These are phyloP conservation scores for Radiomyces spectabilis DNA, from an alignment of 192 early-diverging fungal species.

Conservation along the genomic window DNA sequence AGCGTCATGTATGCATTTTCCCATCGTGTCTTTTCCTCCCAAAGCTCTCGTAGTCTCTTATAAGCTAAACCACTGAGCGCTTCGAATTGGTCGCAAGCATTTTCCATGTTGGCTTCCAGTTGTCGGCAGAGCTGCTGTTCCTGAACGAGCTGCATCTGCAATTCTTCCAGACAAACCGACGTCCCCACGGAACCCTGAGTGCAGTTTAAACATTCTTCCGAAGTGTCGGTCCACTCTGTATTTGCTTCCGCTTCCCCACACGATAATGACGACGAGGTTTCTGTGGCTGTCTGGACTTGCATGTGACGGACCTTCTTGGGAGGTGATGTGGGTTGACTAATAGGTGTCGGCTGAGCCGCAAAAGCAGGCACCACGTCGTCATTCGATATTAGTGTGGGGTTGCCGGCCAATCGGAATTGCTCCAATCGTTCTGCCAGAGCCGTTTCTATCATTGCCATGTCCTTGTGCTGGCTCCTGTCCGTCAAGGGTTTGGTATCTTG, in stretches of 20 bases:
- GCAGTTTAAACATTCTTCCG: too few species aligned
- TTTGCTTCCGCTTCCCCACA: too few species aligned
- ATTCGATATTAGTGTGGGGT: too few species aligned
- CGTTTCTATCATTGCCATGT: conserved; percentile 23
- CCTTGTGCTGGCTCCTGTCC: conserved; percentile 2
- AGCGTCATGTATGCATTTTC: conserved; percentile 26
- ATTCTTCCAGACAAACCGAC: not conserved
- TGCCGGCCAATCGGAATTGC: not conserved
- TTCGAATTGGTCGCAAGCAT: conserved; percentile 42
- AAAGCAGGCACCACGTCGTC: conserved; percentile 11
- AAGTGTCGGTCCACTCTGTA: too few species aligned
- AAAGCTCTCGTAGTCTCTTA: conserved; percentile 43
- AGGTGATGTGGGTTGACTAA: too few species aligned
- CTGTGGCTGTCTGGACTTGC: conserved; percentile 29
- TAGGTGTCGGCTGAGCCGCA: conserved; percentile 19
- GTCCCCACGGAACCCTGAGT: not conserved
- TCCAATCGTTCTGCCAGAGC: conserved; percentile 20
- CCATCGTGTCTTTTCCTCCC: conserved; percentile 32
- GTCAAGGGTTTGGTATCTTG: conserved; percentile 1
- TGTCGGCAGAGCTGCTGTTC: conserved; percentile 21
- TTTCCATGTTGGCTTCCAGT: conserved; percentile 32
- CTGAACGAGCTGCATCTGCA: conserved; percentile 6
- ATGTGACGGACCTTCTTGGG: conserved; percentile 16
- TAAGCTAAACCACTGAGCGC: conserved; percentile 41
- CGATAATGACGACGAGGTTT: too few species aligned